Conservation (phyloP, 169 alveolate species). For the Plasmodium billcollinsi region DNA sequence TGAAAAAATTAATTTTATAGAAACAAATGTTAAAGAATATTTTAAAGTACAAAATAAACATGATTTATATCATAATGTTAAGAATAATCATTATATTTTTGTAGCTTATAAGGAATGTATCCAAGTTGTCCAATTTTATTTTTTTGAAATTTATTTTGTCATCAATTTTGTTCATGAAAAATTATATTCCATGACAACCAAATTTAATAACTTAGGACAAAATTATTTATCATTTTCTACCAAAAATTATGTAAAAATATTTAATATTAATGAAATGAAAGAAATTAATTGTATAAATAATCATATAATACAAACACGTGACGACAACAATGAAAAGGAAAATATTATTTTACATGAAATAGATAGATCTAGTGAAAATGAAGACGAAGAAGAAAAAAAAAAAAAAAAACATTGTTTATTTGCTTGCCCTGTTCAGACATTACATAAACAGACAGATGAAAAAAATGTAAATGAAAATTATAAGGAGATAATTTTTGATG, state of each 20-base stretch:
- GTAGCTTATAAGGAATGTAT: constrained; percentile 41
- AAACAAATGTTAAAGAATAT: constrained; percentile 72
- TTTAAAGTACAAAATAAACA: constrained; percentile 17
- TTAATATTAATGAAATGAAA: constrained; percentile 13
- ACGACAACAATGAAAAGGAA: background rate
- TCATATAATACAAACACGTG: background rate
- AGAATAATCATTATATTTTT: constrained; percentile 30
- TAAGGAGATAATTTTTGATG: background rate
- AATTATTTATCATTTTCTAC: constrained; percentile 50
- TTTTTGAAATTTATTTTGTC: constrained; percentile 33
- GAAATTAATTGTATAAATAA: background rate
- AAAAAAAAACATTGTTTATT: background rate
- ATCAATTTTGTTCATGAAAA: constrained; percentile 23
- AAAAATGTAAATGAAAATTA: background rate
- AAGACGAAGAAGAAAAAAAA: background rate
- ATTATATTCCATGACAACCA: constrained; percentile 21
- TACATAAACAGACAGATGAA: background rate
- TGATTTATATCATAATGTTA: constrained; percentile 10
- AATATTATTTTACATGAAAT: no score
- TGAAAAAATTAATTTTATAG: constrained; percentile 24
- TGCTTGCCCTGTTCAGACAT: background rate
- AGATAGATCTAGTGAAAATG: background rate
- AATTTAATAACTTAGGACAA: constrained; percentile 10
- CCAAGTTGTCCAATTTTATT: constrained; percentile 20
- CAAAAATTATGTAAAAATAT: constrained; percentile 30